Conservation (phyloP, 805 yeast species). For the Candida loeiensis region DNA sequence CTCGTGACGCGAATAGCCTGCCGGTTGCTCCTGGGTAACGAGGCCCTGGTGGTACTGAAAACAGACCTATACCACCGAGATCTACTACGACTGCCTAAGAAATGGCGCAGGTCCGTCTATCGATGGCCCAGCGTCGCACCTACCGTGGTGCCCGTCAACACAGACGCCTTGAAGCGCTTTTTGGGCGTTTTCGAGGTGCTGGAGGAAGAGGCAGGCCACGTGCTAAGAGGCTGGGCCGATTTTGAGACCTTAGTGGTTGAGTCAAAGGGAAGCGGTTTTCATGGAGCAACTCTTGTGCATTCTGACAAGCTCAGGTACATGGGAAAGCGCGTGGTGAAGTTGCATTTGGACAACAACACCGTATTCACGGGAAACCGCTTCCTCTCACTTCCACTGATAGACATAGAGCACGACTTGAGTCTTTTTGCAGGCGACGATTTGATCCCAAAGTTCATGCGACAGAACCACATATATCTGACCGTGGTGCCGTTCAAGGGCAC, state of each 20-base stretch:
- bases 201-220: slow-evolving; percentile 22
- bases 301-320: slow-evolving; percentile 23
- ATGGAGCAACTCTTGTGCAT: slow-evolving; percentile 3
- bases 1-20: not conserved
- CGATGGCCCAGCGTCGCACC: slow-evolving; percentile 1
- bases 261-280: not conserved
- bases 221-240: slow-evolving; percentile 30
- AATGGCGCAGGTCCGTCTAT: slow-evolving; percentile 1
- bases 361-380: slow-evolving; percentile 28
- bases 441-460: slow-evolving; percentile 31
- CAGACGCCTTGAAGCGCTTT: slow-evolving; percentile 21
- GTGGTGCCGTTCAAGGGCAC: slow-evolving; percentile 33
- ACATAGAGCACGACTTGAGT: slow-evolving; percentile 23
- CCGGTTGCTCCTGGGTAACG: not conserved
- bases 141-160: slow-evolving; percentile 6
- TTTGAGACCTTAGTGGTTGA: slow-evolving; percentile 7
- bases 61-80: slow-evolving; percentile 5
- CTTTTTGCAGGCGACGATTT: slow-evolving; percentile 18
- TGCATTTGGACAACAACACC: slow-evolving; percentile 22
- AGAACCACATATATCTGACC: slow-evolving; percentile 21
- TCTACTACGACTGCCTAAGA: not conserved
- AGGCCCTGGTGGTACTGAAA: slow-evolving; percentile 6
- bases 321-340: slow-evolving; percentile 24
- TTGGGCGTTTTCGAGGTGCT: slow-evolving; percentile 21
- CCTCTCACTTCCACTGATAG: slow-evolving; percentile 27